These are phyloP conservation scores for Plasmodium malariae DNA, from an alignment of 169 alveolate genomes.

Conservation along the genomic window DNA sequence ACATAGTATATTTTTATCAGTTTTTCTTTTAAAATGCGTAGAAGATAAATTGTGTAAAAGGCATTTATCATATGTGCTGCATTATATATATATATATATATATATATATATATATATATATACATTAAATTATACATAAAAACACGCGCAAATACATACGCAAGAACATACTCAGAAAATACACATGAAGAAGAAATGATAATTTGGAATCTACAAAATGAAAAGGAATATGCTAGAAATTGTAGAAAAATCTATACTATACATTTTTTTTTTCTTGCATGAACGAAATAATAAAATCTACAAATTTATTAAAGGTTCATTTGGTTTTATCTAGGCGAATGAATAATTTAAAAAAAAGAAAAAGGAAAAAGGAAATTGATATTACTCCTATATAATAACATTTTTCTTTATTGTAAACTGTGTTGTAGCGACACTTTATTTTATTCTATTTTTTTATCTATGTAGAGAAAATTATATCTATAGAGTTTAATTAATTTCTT, in stretches of 20 bases:
- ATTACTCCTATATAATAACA: neutral
- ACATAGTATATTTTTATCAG: neutral
- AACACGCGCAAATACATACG: too few relatives aligned
- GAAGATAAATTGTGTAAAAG: neutral
- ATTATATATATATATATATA: neutral
- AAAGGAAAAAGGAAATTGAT: constrained; percentile 2
- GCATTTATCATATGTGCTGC: neutral
- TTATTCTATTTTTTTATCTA: constrained; percentile 15
- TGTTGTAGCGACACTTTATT: neutral
- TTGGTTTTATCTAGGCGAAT: neutral
- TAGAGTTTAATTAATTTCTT: neutral
- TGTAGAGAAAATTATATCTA: constrained; percentile 13
- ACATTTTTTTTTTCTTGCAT: neutral
- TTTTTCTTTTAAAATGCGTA: neutral
- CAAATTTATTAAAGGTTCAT: constrained; percentile 5
- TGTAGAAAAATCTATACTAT: neutral
- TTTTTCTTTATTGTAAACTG: neutral
- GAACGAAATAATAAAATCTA: neutral
- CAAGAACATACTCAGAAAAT: neutral
- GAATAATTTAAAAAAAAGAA: neutral
- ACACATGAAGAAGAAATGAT: too few relatives aligned
- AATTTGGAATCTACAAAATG: neutral
- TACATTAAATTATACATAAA: too few relatives aligned
- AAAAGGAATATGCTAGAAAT: neutral
- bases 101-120: neutral